These are phyloP conservation scores for Immersiporthe knoxdaviesiana DNA, from an alignment of 2,329 filamentous ascomycete genomes.

Conservation along the genomic window DNA sequence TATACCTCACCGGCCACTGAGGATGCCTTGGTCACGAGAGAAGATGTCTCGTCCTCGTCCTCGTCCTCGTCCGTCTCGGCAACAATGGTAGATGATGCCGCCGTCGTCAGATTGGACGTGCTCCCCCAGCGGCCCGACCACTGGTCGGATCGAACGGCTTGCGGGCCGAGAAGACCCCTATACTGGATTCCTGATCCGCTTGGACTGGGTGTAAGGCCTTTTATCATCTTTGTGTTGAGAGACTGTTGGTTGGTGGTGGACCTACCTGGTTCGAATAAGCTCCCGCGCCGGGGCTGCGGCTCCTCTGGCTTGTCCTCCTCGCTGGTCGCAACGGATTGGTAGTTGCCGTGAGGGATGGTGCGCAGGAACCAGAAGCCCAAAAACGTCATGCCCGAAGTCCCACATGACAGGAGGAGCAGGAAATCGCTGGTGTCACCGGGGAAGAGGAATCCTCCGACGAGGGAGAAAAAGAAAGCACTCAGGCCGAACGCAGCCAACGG, in stretches of 20 bases:
- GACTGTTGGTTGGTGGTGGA: constrained; percentile 41
- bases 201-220: constrained; percentile 35
- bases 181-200: constrained; percentile 29
- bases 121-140: constrained; percentile 26
- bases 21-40: constrained; percentile 71
- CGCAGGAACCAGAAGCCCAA: constrained; percentile 83
- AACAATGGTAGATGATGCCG: constrained; percentile 31
- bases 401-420: constrained; percentile 76
- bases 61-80: constrained; percentile 45
- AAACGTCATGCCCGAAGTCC: constrained; percentile 77
- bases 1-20: constrained; percentile 55
- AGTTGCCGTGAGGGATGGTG: constrained; percentile 65
- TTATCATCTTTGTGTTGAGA: constrained; percentile 40
- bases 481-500: constrained; percentile 91
- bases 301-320: constrained; percentile 40
- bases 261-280: constrained; percentile 48
- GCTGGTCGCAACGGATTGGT: constrained; percentile 56
- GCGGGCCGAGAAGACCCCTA: constrained; percentile 11
- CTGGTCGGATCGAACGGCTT: constrained; percentile 24
- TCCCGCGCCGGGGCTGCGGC: constrained; percentile 46
- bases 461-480: constrained; percentile 95
- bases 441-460: constrained; percentile 75
- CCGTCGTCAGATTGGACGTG: constrained; percentile 31
- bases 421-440: constrained; percentile 83
- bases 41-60: constrained; percentile 77